Evolutionary conservation across 169 alveolate genomes (phyloP), one percentile per base, ranked within the genome.

Genomic region (Plasmodium inui): DNA sequence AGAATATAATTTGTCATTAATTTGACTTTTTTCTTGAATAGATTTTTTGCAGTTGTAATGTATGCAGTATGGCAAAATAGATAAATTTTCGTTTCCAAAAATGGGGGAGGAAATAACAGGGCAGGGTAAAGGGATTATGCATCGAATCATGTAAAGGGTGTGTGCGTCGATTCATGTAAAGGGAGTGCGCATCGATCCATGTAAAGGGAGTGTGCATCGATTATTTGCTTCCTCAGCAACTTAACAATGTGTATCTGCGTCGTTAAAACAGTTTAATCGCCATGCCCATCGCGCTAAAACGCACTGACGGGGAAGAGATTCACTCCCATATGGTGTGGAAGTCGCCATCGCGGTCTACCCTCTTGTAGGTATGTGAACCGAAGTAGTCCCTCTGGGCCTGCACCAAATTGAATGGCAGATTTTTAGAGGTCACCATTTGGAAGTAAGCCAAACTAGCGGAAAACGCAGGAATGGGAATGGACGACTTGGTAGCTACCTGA

Each of bases 341-440:
- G 28, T 90, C 92, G 28, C 98, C 98, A n/a, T 93, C 96, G 26
- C 72, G 81, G 90, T 95, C 98, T 7, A 39, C 85, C 76, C 97
- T 92, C 44, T 92, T 93, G 93, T 95, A 97, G 39, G 96, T 90
- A 92, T 97, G 98, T 5, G 98, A 88, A 14, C 98, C 98, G 84
- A 97, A 97, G 83, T 72, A 96, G 92, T 97, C 98, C 37, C 98
- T 92, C 73, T 97, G 98, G 19, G 98, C 98, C 79, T 97, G 98
- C 12, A 96, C 95, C 78, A 97, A 95, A 84, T 90, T 96, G 73
- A 92, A 92, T 76, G 94, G 97, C 89, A 92, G 88, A 73, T 92
- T 83, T 74, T 84, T 50, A 12, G 97, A 94, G 44, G 96, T 89
- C 46, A 96, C 46, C 89, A 95, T 92, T 93, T 94, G 97, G 55